Evolutionary conservation across 345 rosid species (phyloP), one percentile per base, ranked within the genome.

Genomic region (rapeseed (Brassica napus)): DNA sequence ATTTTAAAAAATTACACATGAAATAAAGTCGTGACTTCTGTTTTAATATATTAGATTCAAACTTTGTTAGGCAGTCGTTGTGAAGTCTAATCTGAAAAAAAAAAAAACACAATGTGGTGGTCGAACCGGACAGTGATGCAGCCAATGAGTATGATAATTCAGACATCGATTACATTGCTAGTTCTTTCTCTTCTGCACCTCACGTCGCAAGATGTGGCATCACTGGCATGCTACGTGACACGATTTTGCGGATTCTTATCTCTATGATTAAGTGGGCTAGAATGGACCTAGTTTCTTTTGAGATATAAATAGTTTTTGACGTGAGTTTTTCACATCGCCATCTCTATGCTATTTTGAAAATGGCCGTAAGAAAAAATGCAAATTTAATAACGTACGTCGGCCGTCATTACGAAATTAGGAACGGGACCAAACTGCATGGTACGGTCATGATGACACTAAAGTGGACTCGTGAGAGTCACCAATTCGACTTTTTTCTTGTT

Each of bases 341-440:
- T 52, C 57, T 5, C 57, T 52, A 52, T 52, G 21, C 21, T n/a
- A 14, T 21, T 21, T 10, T 42, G 49, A 42, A 42, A 42, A 42
- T 10, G 49, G 49, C 12, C 49, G 49, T 10, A n/a, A 52, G 6
- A 52, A 52, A n/a, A 49, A n/a, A 49, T 49, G 18, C 57, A 49
- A 49, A 35, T 28, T 30, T 10, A 44, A 37, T 69, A 55, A 24
- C 77, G 82, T 71, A 78, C 81, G 72, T 71, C 14, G 32, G 2
- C 57, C 18, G 57, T 70, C 55, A 52, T 77, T 35, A n/a, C 65
- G 34, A 78, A 72, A 66, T 12, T 73, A 47, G 69, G 58, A 49
- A 67, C 63, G 39, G 82, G 73, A 32, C 74, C 78, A 67, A 79
- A 24, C 7, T 73, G 58, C 74, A 79, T 79, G 65, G 82, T 79